phyloP scores from a whole-genome alignment of 768 basidiomycete species.

The Tulasnella calospora region DNA sequence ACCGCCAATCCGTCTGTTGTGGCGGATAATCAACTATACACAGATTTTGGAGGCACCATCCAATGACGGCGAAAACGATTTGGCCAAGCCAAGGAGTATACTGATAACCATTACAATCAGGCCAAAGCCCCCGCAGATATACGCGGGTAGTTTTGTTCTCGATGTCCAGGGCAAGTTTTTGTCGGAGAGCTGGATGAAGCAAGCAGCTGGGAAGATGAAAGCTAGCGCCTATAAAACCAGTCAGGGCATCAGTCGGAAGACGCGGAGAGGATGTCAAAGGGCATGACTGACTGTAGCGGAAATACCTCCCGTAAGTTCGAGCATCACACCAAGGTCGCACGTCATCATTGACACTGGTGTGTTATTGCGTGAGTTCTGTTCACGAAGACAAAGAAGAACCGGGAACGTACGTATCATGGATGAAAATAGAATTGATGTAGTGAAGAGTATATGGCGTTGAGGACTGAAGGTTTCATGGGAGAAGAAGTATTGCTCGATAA shows the following conservation, averaged over 20 bases:
- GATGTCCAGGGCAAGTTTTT: constrained; percentile 58
- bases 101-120: constrained; percentile 70
- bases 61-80: constrained; percentile 59
- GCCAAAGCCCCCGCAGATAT: constrained; percentile 69
- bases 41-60: constrained; percentile 71
- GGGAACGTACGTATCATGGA: constrained; percentile 71
- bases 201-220: constrained; percentile 85
- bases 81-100: constrained; percentile 66
- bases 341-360: constrained; percentile 78
- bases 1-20: not conserved
- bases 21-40: constrained; percentile 19
- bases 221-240: constrained; percentile 53
- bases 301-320: constrained; percentile 97
- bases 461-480: constrained; percentile 75
- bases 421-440: constrained; percentile 71
- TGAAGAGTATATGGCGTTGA: constrained; percentile 86
- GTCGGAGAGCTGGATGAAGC: constrained; percentile 71
- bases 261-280: not conserved
- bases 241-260: not conserved
- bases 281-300: constrained; percentile 51
- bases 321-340: constrained; percentile 95
- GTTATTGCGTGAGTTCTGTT: not conserved
- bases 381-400: not conserved
- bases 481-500: constrained; percentile 95
- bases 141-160: constrained; percentile 68